Evolutionary conservation across 139 green algal species (phyloP), one percentile per base, ranked within the genome.

Genomic region (Asterochloris sp.): DNA sequence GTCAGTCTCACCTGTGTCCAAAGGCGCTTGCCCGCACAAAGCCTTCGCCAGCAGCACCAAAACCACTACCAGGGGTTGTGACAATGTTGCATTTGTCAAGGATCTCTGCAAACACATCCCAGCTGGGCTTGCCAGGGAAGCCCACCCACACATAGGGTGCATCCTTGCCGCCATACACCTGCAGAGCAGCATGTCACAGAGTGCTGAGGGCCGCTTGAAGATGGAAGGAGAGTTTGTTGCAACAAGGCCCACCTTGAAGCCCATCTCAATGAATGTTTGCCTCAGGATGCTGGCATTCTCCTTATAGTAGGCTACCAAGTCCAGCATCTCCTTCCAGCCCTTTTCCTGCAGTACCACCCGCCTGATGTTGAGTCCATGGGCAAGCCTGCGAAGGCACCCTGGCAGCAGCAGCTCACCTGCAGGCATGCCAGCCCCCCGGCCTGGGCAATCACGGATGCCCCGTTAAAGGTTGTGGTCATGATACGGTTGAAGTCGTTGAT

Each of bases 131-230:
- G 67, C 93, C 96, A 0, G 96, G 96, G 89, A 99, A 99, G 71
- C 93, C 94, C 11, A 99, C 95, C 97, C 97, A 99, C 27, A 99
- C 93, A 84, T 99, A 99, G 27, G 97, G 97, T 15, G 97, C 96
- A 85, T 99, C 94, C 16, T 87, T 86, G 29, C 96, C 97, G 78
- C 97, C 97, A 83, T 97, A 96, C 64, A 97, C 93, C 38, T 54
- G 38, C 38, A 54, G 38, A 6, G 26, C 87, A 54, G 38, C 4
- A 54, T 54, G 38, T 54, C 38, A 54, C 6, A 54, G 4, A 54
- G 38, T 54, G 38, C 38, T 54, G 38, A 54, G 38, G 38, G 38
- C 38, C 4, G 38, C 38, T 54, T 54, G 38, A 54, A 54, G 38
- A 6, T 54, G 38, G 6, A 2, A 54, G 38, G 38, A 2, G 38